Evolutionary conservation across 139 green algal genomes (phyloP).

Genomic region (Chlamydomonas incerta): DNA sequence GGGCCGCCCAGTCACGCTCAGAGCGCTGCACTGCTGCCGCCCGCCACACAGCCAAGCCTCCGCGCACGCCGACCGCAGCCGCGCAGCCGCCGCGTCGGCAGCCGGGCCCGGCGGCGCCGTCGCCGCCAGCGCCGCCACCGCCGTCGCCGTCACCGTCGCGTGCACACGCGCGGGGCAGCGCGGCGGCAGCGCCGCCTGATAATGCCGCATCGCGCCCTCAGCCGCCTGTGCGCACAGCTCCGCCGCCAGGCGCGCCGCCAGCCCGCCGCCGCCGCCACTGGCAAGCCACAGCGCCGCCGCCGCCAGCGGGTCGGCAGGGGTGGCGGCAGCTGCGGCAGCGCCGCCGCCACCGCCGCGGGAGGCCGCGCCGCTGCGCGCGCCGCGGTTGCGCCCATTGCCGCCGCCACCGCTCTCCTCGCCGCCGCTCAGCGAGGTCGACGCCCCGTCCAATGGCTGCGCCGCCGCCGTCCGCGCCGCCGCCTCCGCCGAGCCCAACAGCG

Average conservation of each 20-base stretch:
- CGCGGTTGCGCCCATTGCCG: no score
- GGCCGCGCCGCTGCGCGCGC: no score
- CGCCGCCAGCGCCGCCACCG: constrained; percentile 11
- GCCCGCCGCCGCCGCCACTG: neutral
- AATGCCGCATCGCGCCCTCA: neutral
- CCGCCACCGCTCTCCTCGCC: no score
- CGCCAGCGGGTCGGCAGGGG: neutral
- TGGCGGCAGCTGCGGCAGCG: neutral
- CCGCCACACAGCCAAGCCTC: neutral
- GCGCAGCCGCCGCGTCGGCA: constrained; percentile 11
- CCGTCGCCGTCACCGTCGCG: neutral
- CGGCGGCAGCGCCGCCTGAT: neutral
- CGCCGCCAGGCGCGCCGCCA: neutral
- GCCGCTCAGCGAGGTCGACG: neutral
- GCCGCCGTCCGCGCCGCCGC: neutral
- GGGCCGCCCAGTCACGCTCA: constrained; percentile 9
- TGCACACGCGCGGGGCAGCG: constrained; percentile 26
- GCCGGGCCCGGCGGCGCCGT: constrained; percentile 30
- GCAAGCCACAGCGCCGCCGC: neutral
- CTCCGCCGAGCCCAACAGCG: neutral
- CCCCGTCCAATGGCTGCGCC: neutral
- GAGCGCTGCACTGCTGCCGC: constrained; percentile 26
- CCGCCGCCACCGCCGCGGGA: neutral
- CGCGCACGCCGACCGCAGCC: neutral
- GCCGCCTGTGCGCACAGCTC: neutral